These are phyloP conservation scores for Lipomyces anomalus DNA, from an alignment of 805 yeast species.

Conservation along the genomic window DNA sequence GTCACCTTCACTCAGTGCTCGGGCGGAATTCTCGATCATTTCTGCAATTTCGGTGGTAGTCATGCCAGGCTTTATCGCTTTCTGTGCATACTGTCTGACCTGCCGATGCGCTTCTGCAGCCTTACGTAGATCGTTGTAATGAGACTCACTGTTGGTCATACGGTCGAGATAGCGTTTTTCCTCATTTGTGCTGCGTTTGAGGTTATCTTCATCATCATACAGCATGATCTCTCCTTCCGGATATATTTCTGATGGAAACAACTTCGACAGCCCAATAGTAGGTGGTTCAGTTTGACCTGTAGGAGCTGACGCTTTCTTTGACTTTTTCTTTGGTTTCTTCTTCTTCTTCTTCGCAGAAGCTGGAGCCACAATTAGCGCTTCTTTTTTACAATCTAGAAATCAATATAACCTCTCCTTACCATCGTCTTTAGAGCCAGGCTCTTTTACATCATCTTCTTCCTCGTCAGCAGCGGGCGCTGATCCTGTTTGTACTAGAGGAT, in stretches of 20 bases:
- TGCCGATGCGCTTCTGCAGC: constrained; percentile 95
- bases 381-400: no score
- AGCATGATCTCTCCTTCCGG: constrained; percentile 89
- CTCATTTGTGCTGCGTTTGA: constrained; percentile 74
- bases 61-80: constrained; percentile 83
- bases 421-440: no score
- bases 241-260: constrained; percentile 64
- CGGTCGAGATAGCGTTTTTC: constrained; percentile 77
- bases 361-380: no score
- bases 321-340: constrained; percentile 43
- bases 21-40: constrained; percentile 74
- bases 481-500: no score
- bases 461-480: no score
- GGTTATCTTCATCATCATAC: constrained; percentile 61
- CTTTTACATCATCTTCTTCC: no score
- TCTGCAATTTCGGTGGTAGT: constrained; percentile 85
- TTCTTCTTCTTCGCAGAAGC: constrained; percentile 50
- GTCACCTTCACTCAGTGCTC: constrained; percentile 63
- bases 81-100: constrained; percentile 74
- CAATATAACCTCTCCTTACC: no score
- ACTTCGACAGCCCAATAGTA: constrained; percentile 55
- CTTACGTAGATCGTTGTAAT: constrained; percentile 89
- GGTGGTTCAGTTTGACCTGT: constrained; percentile 40
- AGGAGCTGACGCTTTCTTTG: constrained; percentile 8
- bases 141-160: constrained; percentile 44